Conservation (phyloP, 768 basidiomycete species). For the Russula vinacea region DNA sequence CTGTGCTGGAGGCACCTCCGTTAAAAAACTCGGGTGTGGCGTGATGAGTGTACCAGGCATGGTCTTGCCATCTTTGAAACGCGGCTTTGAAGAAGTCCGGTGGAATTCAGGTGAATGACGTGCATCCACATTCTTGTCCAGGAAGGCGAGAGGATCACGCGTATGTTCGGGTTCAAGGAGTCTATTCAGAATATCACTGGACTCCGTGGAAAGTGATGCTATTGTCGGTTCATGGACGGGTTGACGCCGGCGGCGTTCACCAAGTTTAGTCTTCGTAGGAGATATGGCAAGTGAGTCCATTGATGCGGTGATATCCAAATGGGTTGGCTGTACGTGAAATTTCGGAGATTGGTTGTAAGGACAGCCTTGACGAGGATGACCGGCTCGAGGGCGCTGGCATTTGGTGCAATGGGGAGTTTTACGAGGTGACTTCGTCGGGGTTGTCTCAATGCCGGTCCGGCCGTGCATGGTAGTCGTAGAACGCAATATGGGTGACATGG, state of each 20-base stretch:
- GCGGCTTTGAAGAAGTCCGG: slow-evolving; percentile 1
- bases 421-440: slow-evolving; percentile 45
- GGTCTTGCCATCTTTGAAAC: slow-evolving; percentile 20
- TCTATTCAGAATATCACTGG: slow-evolving; percentile 46
- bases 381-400: slow-evolving; percentile 54
- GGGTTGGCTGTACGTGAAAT: not conserved
- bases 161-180: slow-evolving; percentile 47
- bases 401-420: slow-evolving; percentile 53
- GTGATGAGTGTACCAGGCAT: slow-evolving; percentile 30
- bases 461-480: slow-evolving; percentile 19
- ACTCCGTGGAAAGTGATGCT: slow-evolving; percentile 49
- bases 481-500: slow-evolving; percentile 25
- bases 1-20: not conserved
- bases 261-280: slow-evolving; percentile 18
- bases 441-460: slow-evolving; percentile 19
- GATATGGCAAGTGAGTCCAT: slow-evolving; percentile 27
- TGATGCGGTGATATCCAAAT: slow-evolving; percentile 16
- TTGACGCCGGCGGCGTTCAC: slow-evolving; percentile 34
- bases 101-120: not conserved
- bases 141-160: slow-evolving; percentile 32
- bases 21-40: slow-evolving; percentile 19
- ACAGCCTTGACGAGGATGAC: slow-evolving; percentile 65
- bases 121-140: slow-evolving; percentile 2
- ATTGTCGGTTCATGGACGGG: slow-evolving; percentile 43
- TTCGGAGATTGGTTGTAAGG: slow-evolving; percentile 37